phyloP scores from a whole-genome alignment of 768 basidiomycete species.

The Amanita pallidorosea region DNA sequence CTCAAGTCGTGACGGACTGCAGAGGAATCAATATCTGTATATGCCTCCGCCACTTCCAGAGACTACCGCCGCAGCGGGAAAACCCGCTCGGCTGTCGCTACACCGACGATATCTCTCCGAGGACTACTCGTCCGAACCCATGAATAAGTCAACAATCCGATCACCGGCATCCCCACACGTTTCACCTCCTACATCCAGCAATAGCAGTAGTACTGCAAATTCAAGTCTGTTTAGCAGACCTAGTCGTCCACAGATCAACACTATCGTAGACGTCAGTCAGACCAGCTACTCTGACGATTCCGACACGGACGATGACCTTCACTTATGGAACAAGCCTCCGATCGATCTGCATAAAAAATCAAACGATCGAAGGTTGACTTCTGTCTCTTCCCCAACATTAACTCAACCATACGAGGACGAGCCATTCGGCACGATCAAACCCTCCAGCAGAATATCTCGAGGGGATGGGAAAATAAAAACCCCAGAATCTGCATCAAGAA shows the following conservation, averaged over 20 bases:
- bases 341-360: slow-evolving; percentile 10
- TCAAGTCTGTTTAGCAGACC: neutral
- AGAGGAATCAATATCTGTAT: slow-evolving; percentile 11
- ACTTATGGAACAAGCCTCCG: slow-evolving; percentile 23
- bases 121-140: neutral
- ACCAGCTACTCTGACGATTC: slow-evolving; percentile 8
- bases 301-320: slow-evolving; percentile 10
- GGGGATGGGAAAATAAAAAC: neutral
- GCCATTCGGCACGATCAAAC: neutral
- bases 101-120: neutral
- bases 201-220: neutral
- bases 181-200: neutral
- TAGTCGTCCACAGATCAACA: slow-evolving; percentile 3
- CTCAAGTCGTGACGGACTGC: neutral
- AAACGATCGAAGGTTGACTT: neutral
- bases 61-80: neutral
- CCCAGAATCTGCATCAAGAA: neutral
- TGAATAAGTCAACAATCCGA: neutral
- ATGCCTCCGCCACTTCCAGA: slow-evolving; percentile 20
- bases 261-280: slow-evolving; percentile 3
- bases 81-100: neutral
- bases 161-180: neutral
- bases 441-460: neutral
- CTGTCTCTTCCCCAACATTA: neutral
- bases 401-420: neutral